phyloP scores from a whole-genome alignment of 352 stramenopile species.

The Globisporangium cystogenes region DNA sequence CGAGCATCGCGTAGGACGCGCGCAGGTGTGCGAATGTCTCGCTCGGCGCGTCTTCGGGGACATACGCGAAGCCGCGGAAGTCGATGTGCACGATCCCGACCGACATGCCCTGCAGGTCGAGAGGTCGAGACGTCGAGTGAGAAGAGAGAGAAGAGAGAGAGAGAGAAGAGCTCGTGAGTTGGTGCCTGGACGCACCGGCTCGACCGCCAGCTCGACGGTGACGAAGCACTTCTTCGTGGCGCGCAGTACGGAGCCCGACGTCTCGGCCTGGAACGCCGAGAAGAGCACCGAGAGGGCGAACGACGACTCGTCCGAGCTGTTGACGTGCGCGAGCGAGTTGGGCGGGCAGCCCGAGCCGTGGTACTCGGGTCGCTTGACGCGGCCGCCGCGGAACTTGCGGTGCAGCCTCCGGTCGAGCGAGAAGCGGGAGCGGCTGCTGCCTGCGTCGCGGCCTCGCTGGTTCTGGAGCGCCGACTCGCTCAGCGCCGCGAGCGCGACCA shows the following conservation, averaged over 20 bases:
- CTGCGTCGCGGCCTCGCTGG: neutral
- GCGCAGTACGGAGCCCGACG: slow-evolving; percentile 2
- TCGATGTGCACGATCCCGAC: slow-evolving; percentile 29
- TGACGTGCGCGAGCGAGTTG: slow-evolving; percentile 18
- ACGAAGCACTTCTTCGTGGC: slow-evolving; percentile 19
- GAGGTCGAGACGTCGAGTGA: neutral
- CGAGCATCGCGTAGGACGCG: slow-evolving; percentile 17
- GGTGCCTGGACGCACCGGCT: slow-evolving; percentile 9
- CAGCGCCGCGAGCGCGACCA: neutral
- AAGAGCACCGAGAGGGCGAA: slow-evolving; percentile 26
- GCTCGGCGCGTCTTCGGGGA: slow-evolving; percentile 5
- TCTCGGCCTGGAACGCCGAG: slow-evolving; percentile 20
- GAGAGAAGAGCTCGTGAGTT: neutral
- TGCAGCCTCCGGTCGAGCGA: slow-evolving; percentile 1
- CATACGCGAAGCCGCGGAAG: slow-evolving; percentile 23
- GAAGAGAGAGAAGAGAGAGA: neutral
- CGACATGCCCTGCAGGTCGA: slow-evolving; percentile 20
- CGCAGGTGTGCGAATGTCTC: slow-evolving; percentile 8
- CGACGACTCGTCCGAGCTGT: slow-evolving; percentile 18
- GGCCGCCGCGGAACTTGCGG: slow-evolving; percentile 18
- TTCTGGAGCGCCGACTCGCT: neutral
- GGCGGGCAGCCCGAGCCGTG: slow-evolving; percentile 19
- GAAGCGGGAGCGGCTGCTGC: neutral
- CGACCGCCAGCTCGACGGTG: slow-evolving; percentile 18
- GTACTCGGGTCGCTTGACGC: slow-evolving; percentile 20